Evolutionary conservation across 352 stramenopile species (phyloP), one percentile per base, ranked within the genome.

Genomic region (Elongisporangium prolatum): DNA sequence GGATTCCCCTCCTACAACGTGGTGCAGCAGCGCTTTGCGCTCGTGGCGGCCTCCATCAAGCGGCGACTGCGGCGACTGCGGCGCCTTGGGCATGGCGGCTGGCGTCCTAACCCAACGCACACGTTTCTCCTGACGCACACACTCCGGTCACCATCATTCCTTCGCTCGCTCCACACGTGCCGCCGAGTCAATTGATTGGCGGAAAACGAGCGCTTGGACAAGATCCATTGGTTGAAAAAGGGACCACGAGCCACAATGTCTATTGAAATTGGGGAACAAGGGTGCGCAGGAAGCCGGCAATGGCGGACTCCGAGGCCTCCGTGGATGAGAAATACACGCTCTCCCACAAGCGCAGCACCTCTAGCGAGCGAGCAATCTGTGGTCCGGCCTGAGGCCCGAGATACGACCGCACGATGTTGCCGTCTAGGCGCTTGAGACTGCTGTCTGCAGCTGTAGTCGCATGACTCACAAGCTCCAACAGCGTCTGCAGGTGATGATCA

Each of bases 291-390:
- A 44, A 44, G 34, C 11, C 34, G 10, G 34, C 34, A 13, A 44
- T 44, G 34, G 34, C 34, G 34, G 34, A 0, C 34, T 44, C 34
- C 34, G 34, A 44, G 34, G 34, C 34, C 34, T 44, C 34, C 11
- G 34, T 17, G 65, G 65, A 14, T 13, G 34, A 16, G 34, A 17
- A 44, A 44, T 82, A 57, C 34, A 82, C 65, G 21, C 77, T 68
- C 58, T 91, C 78, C 64, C 68, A 89, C n/a, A 87, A 72, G 0
- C 68, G 55, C 2, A 91, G 68, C 13, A 89, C 69, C 18, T 75
- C 68, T 2, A 91, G 73, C n/a, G 77, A 69, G 21, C 59, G 62
- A 21, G 74, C 65, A 40, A 89, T 87, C 9, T 71, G 57, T 6
- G 56, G 59, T 1, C 63, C 71, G 5, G 75, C 68, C 10, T 60